Base-by-base conservation (phyloP, 345 rosid genomes). In the Leavenworthia alabamica region DNA sequence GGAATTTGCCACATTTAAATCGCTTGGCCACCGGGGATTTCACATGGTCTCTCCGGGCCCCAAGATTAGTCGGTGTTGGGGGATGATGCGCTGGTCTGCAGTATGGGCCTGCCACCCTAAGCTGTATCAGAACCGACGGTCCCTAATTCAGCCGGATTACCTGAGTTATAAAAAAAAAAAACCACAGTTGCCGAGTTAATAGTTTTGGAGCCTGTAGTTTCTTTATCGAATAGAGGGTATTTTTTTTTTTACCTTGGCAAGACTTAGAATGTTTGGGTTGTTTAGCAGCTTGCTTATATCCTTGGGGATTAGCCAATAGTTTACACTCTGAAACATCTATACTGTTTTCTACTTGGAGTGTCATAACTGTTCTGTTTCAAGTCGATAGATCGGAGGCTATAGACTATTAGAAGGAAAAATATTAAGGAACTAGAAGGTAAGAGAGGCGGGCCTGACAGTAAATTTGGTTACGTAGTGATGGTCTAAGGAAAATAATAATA, bases 241-340 rank as follows among this genome's bases (percentile, higher is more conserved):
- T 4, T 0, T 24, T 24, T 24, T 24, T 24, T 24, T 5, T 26
- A 26, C 29, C 37, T 52, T 9, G 15, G 31, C 22, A 14, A 43
- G 58, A 13, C 22, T 19, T 58, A 8, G 51, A 27, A 9, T 11
- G 52, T 40, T 49, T 50, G 19, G 12, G 5, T 57, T 28, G 26
- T 6, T 15, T 32, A 29, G 60, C 29, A n/a, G n/a, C n/a, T 65
- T 23, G 46, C 44, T 32, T 28, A 27, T 56, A 19, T 71, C 14
- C 23, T 40, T 64, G 17, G 46, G 24, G 46, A 39, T 71, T 48
- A 48, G 37, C 40, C 58, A 37, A 47, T 40, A 9, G 9, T 29
- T n/a, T 16, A 29, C 33, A 5, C 33, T 50, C 11, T 8, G 15
- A 6, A 15, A 32, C 41, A 11, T 51, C 35, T 7, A 11, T 50